Evolutionary conservation across 805 yeast genomes (phyloP).

Genomic region (Hanseniaspora valbyensis): DNA sequence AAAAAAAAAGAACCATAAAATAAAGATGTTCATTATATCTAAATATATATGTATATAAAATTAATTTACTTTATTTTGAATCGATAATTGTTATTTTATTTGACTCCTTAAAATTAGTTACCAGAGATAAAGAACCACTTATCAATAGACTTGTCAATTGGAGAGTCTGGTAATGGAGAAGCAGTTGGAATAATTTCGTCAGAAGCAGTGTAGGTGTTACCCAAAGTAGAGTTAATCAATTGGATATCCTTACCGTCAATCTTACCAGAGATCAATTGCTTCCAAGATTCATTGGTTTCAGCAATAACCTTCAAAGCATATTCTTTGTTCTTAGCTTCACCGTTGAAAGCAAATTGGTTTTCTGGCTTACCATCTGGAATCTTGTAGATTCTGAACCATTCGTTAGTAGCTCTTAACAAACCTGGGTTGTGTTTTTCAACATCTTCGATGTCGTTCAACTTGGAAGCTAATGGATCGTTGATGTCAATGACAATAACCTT

Average conservation of each 20-base stretch:
- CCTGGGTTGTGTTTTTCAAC: constrained; percentile 87
- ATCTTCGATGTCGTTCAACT: constrained; percentile 82
- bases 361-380: constrained; percentile 96
- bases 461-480: constrained; percentile 78
- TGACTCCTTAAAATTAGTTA: too few relatives aligned
- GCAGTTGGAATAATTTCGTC: constrained; percentile 57
- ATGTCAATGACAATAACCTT: constrained; percentile 81
- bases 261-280: constrained; percentile 56
- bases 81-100: too few relatives aligned
- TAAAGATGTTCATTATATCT: too few relatives aligned
- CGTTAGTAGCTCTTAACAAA: constrained; percentile 81
- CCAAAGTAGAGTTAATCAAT: constrained; percentile 65
- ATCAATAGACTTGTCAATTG: constrained; percentile 92
- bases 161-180: constrained; percentile 67
- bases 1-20: too few relatives aligned
- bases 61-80: background rate
- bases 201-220: constrained; percentile 43
- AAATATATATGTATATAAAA: background rate
- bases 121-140: constrained; percentile 98
- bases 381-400: constrained; percentile 97
- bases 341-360: constrained; percentile 93
- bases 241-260: constrained; percentile 54
- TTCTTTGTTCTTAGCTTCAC: constrained; percentile 75
- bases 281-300: constrained; percentile 82
- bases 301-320: constrained; percentile 76